A percentile compares a stretch with the other conserved stretches of the same genome.
Conservation (phyloP, 2,329 filamentous ascomycete species). For the Raffaelea albimanens region DNA sequence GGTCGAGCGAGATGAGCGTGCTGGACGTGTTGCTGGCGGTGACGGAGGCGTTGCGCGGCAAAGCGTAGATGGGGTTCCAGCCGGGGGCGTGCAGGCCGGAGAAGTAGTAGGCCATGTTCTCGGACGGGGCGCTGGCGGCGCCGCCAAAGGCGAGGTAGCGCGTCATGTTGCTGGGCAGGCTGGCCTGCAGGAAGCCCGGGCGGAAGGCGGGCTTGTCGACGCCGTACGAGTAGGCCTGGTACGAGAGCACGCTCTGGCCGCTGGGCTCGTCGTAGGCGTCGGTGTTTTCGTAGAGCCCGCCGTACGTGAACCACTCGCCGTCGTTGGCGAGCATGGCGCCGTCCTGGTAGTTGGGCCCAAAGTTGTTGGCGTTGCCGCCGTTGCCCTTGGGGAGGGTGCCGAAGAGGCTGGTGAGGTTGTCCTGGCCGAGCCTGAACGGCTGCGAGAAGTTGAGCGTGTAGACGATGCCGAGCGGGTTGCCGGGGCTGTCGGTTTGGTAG, state of each 20-base stretch:
- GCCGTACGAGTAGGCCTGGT: conserved; percentile 45
- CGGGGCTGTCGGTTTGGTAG: no score
- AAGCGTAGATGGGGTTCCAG: conserved; percentile 38
- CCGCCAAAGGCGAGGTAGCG: conserved; percentile 57
- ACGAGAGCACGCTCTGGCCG: conserved; percentile 36
- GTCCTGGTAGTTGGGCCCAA: conserved; percentile 48
- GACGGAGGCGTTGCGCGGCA: conserved; percentile 21
- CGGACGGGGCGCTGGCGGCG: conserved; percentile 54
- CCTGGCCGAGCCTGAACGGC: conserved; percentile 37
- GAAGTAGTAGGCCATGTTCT: conserved; percentile 65
- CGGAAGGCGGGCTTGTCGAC: conserved; percentile 30
- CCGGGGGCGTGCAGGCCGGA: conserved; percentile 46
- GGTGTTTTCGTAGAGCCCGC: conserved; percentile 38
- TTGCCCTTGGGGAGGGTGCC: conserved; percentile 37
- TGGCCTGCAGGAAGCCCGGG: conserved; percentile 29
- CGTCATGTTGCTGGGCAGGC: conserved; percentile 38
- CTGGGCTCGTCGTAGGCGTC: conserved; percentile 26
- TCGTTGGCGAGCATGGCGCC: conserved; percentile 59
- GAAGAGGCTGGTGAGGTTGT: conserved; percentile 46
- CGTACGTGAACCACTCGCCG: conserved; percentile 53
- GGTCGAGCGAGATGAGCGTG: conserved; percentile 52
- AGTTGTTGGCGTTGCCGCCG: conserved; percentile 35
- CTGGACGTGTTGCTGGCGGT: conserved; percentile 39
- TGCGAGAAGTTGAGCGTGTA: conserved; percentile 49
- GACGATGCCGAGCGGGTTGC: conserved; percentile 43